Evolutionary conservation across 140 eudicot species (phyloP).

Genomic region (Cichorium intybus): DNA sequence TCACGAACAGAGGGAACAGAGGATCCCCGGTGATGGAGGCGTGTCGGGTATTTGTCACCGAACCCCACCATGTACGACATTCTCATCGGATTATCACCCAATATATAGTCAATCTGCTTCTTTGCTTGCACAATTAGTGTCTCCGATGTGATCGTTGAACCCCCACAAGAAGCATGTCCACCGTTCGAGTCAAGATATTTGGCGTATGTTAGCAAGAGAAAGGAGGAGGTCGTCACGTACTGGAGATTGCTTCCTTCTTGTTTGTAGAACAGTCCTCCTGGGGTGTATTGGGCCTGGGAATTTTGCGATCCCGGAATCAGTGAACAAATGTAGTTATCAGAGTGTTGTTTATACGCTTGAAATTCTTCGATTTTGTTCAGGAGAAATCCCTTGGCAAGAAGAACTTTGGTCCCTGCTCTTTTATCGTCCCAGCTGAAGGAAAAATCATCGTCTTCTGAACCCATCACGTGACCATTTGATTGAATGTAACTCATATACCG

Average conservation of each 20-base stretch:
- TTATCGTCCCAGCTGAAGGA: conserved; percentile 98
- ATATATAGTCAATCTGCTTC: conserved; percentile 82
- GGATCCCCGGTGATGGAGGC: conserved; percentile 80
- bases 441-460: conserved; percentile 78
- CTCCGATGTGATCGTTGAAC: conserved; percentile 47
- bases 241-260: conserved; percentile 82
- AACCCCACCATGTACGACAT: conserved; percentile 97
- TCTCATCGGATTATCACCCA: conserved; percentile 73
- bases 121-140: conserved; percentile 57
- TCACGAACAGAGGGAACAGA: conserved; percentile 69
- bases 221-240: conserved; percentile 75
- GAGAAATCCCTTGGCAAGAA: conserved; percentile 70
- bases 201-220: conserved; percentile 75
- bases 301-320: conserved; percentile 69
- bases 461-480: conserved; percentile 69
- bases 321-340: conserved; percentile 93
- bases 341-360: conserved; percentile 69
- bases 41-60: conserved; percentile 65
- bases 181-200: conserved; percentile 56
- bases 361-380: conserved; percentile 49
- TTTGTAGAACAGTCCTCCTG: conserved; percentile 83
- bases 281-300: conserved; percentile 79
- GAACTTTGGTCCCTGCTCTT: conserved; percentile 77
- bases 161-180: conserved; percentile 54
- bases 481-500: conserved; percentile 66